A percentile compares a stretch with the other conserved stretches of the same genome.
phyloP scores from a whole-genome alignment of 2,329 filamentous ascomycete species.

The Colletotrichum gigasporum region DNA sequence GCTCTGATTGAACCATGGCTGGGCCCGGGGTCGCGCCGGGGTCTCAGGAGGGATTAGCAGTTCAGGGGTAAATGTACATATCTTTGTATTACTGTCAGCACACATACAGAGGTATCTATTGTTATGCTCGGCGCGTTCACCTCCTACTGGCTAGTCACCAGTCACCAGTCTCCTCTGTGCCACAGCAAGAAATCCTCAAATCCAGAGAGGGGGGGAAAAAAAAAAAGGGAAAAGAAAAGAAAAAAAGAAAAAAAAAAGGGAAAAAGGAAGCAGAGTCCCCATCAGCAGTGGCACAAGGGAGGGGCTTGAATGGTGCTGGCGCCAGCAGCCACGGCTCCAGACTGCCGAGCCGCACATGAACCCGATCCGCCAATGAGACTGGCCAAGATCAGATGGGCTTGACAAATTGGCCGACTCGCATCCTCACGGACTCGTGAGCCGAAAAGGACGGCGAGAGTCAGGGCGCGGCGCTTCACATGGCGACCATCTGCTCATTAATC shows the following conservation, averaged over 20 bases:
- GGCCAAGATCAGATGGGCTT: not conserved
- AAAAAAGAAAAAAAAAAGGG: no score
- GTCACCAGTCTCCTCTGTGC: no score
- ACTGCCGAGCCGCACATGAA: constrained; percentile 5
- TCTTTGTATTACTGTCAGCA: not conserved
- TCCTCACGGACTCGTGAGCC: not conserved
- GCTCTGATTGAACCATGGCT: constrained; percentile 9
- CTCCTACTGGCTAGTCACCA: no score
- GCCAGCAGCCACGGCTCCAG: constrained; percentile 19
- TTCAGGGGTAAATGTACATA: constrained; percentile 5
- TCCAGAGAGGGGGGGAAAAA: no score
- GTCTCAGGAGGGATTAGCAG: not conserved
- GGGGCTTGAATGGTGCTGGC: not conserved
- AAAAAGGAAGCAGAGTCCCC: not conserved
- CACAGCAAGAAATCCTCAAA: no score
- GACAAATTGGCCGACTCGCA: not conserved
- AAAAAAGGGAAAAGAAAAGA: not conserved
- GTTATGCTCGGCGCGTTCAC: no score
- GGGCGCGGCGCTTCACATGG: not conserved
- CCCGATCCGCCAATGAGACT: not conserved
- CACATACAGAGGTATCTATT: not conserved
- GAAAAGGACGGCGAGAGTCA: no score
- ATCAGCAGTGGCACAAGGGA: not conserved
- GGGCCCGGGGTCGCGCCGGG: not conserved
- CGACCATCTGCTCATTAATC: not conserved